phyloP scores from a whole-genome alignment of 768 basidiomycete genomes.

The Termitomyces heimii region DNA sequence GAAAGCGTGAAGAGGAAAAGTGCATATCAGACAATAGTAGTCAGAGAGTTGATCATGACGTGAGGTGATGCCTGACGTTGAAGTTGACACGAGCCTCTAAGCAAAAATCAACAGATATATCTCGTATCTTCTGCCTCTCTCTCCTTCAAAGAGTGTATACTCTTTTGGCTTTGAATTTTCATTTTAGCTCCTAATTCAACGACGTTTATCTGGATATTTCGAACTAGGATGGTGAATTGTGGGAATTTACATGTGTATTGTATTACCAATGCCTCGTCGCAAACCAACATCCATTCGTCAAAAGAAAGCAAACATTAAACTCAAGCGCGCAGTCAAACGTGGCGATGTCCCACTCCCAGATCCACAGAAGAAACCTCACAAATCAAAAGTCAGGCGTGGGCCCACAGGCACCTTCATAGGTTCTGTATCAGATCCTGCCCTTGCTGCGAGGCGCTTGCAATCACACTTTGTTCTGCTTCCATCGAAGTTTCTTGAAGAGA shows the following conservation, averaged over 20 bases:
- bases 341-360: conserved; percentile 52
- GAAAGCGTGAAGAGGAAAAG: neutral
- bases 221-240: neutral
- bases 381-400: conserved; percentile 20
- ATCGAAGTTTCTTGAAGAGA: conserved; percentile 51
- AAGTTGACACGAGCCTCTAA: conserved; percentile 6
- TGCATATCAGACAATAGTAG: conserved; percentile 12
- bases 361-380: conserved; percentile 22
- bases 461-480: conserved; percentile 67
- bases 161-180: neutral
- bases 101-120: neutral
- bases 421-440: conserved; percentile 14
- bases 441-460: conserved; percentile 49
- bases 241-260: neutral
- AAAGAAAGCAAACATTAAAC: conserved; percentile 66
- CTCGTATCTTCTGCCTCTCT: neutral
- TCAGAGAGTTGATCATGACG: conserved; percentile 10
- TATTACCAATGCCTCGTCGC: conserved; percentile 32
- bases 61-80: conserved; percentile 10
- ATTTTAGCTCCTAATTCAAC: neutral
- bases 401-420: conserved; percentile 25
- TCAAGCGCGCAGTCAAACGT: conserved; percentile 81
- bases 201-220: neutral
- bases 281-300: conserved; percentile 61
- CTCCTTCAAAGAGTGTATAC: neutral